Evolutionary conservation across 805 yeast species (phyloP), one percentile per base, ranked within the genome.

Genomic region (Debaryomyces hansenii): DNA sequence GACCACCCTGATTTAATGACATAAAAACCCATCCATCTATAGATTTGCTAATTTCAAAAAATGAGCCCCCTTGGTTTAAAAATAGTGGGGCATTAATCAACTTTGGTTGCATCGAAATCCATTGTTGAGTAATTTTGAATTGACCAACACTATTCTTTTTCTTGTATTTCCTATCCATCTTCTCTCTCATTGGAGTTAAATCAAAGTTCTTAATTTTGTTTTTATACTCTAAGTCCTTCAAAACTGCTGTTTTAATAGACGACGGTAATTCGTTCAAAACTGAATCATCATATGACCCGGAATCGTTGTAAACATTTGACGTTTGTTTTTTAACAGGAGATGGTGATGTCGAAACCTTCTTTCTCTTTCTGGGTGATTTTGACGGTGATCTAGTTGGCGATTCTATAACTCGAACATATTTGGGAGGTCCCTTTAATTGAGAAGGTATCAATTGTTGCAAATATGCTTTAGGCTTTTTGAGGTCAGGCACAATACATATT

Each of bases 231-330:
- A 67, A 46, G 32, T 72, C 75, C 41, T 64, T 63, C 40, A 67
- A 42, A 5, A 72, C 70, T 43, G 72, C 74, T 7, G 64, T 49
- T 42, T 66, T 58, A 10, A 73, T 54, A 5, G 66, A 63, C 0
- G 75, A 63, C 0, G 78, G 77, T 5, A 73, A 54, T 46, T 68
- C 76, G 20, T 67, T 56, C 21, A 73, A 47, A 7, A 72, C 62
- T 0, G 68, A 60, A 7, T 64, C 60, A 47, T 72, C 75, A 48
- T 68, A 69, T 2, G 70, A 55, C 3, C 58, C 57, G 6, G 67
- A 54, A 2, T 60, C 60, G 14, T 60, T 60, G 41, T 47, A 59
- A 7, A 44, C 28, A 14, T 38, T 34, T 5, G 7, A 5, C 14
- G 20, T 36, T 15, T 27, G n/a, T 40, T 37, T 44, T 29, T 53